A percentile compares a stretch with the other conserved stretches of the same genome.
These are phyloP conservation scores for Diaporthe batatas DNA, from an alignment of 2,329 filamentous ascomycete species.

Conservation along the genomic window DNA sequence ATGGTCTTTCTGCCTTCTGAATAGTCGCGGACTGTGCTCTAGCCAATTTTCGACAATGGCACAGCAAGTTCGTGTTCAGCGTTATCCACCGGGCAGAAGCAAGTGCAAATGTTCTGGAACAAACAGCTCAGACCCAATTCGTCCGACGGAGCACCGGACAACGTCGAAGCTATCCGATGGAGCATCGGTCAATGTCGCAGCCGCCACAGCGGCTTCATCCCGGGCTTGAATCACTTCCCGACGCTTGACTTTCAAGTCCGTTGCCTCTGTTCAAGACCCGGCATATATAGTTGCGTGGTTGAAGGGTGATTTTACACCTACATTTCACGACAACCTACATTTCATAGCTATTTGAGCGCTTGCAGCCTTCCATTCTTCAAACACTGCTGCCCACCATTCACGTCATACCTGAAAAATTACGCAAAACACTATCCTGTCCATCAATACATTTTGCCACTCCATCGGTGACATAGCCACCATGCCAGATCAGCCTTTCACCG, in stretches of 20 bases:
- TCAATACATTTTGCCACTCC: not conserved
- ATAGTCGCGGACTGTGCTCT: not conserved
- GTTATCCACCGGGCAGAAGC: not conserved
- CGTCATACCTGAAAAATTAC: not conserved
- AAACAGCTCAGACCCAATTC: not conserved
- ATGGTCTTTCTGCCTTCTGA: too few relatives aligned
- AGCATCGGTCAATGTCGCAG: too few relatives aligned
- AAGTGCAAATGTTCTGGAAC: not conserved
- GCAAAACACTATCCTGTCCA: not conserved
- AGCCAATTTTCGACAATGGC: not conserved
- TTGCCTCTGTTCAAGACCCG: not conserved
- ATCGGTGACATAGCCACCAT: not conserved
- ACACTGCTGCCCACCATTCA: not conserved
- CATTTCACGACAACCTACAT: not conserved
- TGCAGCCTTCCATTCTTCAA: not conserved
- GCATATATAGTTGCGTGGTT: too few relatives aligned
- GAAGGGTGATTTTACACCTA: too few relatives aligned
- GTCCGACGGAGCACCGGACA: conserved; percentile 3
- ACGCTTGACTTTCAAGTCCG: not conserved
- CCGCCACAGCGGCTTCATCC: not conserved
- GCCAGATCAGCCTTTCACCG: conserved; percentile 41
- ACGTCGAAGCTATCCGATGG: too few relatives aligned
- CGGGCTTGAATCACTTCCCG: not conserved
- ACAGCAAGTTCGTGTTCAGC: not conserved
- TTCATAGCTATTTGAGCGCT: not conserved